Base-by-base conservation (phyloP, 805 yeast species). In the Kazachstania viticola region DNA sequence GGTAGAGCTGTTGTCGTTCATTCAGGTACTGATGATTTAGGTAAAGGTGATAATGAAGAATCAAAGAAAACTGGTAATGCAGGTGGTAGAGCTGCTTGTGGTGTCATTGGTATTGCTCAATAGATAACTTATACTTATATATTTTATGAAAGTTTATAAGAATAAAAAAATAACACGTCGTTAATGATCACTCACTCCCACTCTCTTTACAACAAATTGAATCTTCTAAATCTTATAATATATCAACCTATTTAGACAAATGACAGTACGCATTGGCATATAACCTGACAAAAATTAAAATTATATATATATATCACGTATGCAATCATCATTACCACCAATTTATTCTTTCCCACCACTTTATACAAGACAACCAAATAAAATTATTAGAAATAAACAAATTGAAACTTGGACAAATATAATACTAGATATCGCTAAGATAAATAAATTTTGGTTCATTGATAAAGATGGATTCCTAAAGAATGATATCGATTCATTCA, bases 61-160 rank as follows among this genome's bases (percentile, higher is more conserved):
- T 81, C 94, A 42, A 72, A 80, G 65, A 84, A 79, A 69, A 85
- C 95, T 47, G 96, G 96, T 69, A 84, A 87, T 57, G 96, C 97
- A 39, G 97, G 97, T 61, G 87, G 79, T 47, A 85, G 97, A 76
- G 82, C 91, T 48, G 97, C 97, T 43, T 87, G 97, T 69, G 97
- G 97, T 69, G 95, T 87, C 55, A 85, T 87, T 67, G 96, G 96
- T 41, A 34, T 51, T 18, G 37, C 57, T 38, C 44, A n/a, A n/a
- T n/a, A n/a, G n/a, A n/a, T n/a, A n/a, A n/a, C n/a, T n/a, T n/a
- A n/a, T n/a, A n/a, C n/a, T n/a, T n/a, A n/a, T n/a, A n/a, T n/a
- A n/a, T n/a, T n/a, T n/a, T n/a, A n/a, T n/a, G n/a, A n/a, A n/a
- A n/a, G n/a, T n/a, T n/a, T n/a, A n/a, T n/a, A n/a, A n/a, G n/a